Conservation (phyloP, 148 eudicot species). For the Vaccinium macrocarpon region DNA sequence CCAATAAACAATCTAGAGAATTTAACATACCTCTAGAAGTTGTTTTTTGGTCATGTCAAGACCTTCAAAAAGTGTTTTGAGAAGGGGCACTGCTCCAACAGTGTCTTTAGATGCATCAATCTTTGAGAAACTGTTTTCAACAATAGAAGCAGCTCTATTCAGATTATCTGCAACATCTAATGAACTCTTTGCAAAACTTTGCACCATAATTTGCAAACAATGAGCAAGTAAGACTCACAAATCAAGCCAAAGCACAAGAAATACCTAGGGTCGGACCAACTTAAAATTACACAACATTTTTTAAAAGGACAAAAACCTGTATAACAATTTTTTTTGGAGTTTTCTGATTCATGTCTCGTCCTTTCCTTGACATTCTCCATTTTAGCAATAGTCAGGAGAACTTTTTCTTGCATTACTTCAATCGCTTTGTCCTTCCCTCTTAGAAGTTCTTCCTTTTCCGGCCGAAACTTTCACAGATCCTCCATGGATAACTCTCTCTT, state of each 20-base stretch:
- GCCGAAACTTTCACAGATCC: conserved; percentile 66
- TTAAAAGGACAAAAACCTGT: conserved; percentile 47
- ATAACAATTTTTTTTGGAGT: conserved; percentile 87
- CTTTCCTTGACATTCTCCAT: conserved; percentile 83
- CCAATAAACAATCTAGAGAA: background rate
- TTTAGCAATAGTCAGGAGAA: conserved; percentile 73
- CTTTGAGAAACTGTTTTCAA: conserved; percentile 68
- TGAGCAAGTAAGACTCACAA: conserved; percentile 3
- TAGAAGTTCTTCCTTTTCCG: conserved; percentile 63
- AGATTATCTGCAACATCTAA: conserved; percentile 96
- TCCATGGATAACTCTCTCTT: conserved; percentile 62
- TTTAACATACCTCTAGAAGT: conserved; percentile 59
- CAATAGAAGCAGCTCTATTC: conserved; percentile 75
- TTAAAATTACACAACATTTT: background rate
- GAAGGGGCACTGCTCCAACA: conserved; percentile 72
- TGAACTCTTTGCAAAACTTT: conserved; percentile 86
- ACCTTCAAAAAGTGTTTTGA: conserved; percentile 87
- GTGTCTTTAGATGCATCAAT: conserved; percentile 65
- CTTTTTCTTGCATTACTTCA: conserved; percentile 62
- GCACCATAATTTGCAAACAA: conserved; percentile 27
- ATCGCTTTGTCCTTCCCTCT: conserved; percentile 55
- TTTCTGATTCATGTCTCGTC: conserved; percentile 78
- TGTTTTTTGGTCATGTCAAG: conserved; percentile 97
- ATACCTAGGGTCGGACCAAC: background rate
- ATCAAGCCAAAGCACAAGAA: background rate